These are phyloP conservation scores for Phytophthora hybrid DNA, from an alignment of 352 stramenopile species.

Conservation along the genomic window DNA sequence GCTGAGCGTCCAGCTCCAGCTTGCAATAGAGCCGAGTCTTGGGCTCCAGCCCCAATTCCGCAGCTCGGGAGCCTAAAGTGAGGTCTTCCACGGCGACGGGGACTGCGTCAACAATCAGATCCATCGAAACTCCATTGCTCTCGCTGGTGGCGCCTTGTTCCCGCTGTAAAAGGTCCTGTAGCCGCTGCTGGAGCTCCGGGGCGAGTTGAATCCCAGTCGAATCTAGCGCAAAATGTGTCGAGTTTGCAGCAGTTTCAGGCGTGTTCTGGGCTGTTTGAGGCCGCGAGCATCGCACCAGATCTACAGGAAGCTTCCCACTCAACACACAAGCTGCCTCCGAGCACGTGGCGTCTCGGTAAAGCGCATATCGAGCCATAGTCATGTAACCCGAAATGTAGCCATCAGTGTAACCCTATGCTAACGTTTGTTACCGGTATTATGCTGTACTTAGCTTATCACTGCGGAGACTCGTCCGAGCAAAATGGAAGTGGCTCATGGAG, in stretches of 20 bases:
- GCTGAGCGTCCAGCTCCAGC: slow-evolving; percentile 32
- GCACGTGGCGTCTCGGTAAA: slow-evolving; percentile 36
- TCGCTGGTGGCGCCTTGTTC: not conserved
- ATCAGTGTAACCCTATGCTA: too few species aligned
- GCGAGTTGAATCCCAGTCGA: slow-evolving; percentile 38
- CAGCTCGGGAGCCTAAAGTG: slow-evolving; percentile 29
- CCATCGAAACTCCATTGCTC: not conserved
- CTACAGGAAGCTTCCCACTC: slow-evolving; percentile 29
- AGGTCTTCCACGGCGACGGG: slow-evolving; percentile 41
- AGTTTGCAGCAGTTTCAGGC: slow-evolving; percentile 8
- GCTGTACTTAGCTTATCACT: too few species aligned
- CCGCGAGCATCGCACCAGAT: slow-evolving; percentile 16
- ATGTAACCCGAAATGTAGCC: not conserved
- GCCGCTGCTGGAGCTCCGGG: slow-evolving; percentile 37
- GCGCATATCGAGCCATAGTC: slow-evolving; percentile 9
- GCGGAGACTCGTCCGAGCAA: too few species aligned
- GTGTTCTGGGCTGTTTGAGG: slow-evolving; percentile 4
- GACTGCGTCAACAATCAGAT: slow-evolving; percentile 26
- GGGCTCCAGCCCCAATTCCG: slow-evolving; percentile 26
- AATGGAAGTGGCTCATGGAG: too few species aligned
- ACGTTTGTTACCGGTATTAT: too few species aligned
- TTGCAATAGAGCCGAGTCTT: slow-evolving; percentile 39
- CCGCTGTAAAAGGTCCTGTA: slow-evolving; percentile 23
- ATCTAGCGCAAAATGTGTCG: slow-evolving; percentile 18
- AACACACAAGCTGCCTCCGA: slow-evolving; percentile 24